These are phyloP conservation scores for Eucommia ulmoides DNA, from an alignment of 257 asterid genomes.

Conservation along the genomic window DNA sequence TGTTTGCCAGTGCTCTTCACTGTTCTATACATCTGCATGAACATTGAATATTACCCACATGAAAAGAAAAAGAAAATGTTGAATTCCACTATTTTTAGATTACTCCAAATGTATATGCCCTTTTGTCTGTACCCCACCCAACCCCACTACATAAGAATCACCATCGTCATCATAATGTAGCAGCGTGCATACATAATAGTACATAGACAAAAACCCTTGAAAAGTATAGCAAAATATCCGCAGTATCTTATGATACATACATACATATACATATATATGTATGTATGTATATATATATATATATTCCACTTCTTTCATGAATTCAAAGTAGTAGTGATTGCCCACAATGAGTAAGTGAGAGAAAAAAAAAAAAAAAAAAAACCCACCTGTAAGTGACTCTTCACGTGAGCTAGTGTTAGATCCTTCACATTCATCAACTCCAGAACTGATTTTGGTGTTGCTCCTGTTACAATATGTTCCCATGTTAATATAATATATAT, in stretches of 20 bases:
- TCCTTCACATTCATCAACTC: slow-evolving; percentile 90
- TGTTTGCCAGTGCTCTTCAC: slow-evolving; percentile 85
- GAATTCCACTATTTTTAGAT: slow-evolving; percentile 23
- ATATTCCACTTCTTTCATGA: not conserved
- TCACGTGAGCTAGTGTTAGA: slow-evolving; percentile 91
- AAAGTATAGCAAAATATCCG: not conserved
- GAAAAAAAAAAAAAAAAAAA: not conserved
- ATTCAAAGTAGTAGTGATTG: slow-evolving; percentile 7
- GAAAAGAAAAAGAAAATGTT: slow-evolving; percentile 5
- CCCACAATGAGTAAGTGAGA: too few species aligned
- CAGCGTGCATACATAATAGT: not conserved
- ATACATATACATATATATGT: not conserved
- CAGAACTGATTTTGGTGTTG: slow-evolving; percentile 82
- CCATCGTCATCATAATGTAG: not conserved
- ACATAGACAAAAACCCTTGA: not conserved
- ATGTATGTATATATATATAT: slow-evolving; percentile 1
- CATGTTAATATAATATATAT: not conserved
- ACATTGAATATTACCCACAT: slow-evolving; percentile 24
- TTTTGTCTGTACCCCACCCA: slow-evolving; percentile 38
- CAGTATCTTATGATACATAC: not conserved
- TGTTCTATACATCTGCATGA: slow-evolving; percentile 95
- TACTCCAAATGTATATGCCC: slow-evolving; percentile 34
- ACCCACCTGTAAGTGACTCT: slow-evolving; percentile 83
- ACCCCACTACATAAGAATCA: slow-evolving; percentile 5
- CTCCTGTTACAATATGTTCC: slow-evolving; percentile 37